These are phyloP conservation scores for Erodium chrysanthum DNA, from an alignment of 441 rosid species.

Conservation along the genomic window DNA sequence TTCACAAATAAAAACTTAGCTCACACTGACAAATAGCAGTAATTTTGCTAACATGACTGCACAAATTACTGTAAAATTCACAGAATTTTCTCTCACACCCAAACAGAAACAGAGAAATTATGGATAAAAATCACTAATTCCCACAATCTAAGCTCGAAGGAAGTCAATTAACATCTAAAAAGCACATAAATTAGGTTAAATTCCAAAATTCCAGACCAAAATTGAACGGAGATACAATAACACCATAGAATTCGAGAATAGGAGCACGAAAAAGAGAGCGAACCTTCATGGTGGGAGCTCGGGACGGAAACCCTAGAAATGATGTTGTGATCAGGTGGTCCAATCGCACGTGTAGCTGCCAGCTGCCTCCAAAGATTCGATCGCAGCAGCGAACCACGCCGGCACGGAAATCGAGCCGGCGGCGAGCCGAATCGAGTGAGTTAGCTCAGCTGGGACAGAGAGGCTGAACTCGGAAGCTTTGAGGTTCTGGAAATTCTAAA, in stretches of 20 bases:
- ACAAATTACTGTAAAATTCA: not conserved
- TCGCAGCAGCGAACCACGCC: constrained; percentile 18
- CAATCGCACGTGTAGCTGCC: constrained; percentile 11
- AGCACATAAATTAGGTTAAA: constrained; percentile 7
- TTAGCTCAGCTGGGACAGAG: not conserved
- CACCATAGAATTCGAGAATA: not conserved
- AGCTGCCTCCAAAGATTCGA: constrained; percentile 18
- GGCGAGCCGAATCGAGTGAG: not conserved
- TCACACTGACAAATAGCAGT: not conserved
- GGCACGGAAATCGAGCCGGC: constrained; percentile 15
- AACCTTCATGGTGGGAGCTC: constrained; percentile 13
- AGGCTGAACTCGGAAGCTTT: not conserved
- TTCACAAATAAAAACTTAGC: not conserved
- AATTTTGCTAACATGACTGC: not conserved
- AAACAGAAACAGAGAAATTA: constrained; percentile 19
- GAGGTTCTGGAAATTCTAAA: not conserved
- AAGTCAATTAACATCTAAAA: constrained; percentile 18
- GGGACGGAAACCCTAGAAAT: constrained; percentile 13
- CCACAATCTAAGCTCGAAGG: constrained; percentile 7
- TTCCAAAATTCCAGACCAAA: constrained; percentile 15
- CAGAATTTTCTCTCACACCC: constrained; percentile 20
- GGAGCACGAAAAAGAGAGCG: not conserved
- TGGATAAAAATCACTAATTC: constrained; percentile 13
- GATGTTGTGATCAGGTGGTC: not conserved
- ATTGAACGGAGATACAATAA: not conserved